These are phyloP conservation scores for Wickerhamiella bombiphila DNA, from an alignment of 805 yeast species.

Conservation along the genomic window DNA sequence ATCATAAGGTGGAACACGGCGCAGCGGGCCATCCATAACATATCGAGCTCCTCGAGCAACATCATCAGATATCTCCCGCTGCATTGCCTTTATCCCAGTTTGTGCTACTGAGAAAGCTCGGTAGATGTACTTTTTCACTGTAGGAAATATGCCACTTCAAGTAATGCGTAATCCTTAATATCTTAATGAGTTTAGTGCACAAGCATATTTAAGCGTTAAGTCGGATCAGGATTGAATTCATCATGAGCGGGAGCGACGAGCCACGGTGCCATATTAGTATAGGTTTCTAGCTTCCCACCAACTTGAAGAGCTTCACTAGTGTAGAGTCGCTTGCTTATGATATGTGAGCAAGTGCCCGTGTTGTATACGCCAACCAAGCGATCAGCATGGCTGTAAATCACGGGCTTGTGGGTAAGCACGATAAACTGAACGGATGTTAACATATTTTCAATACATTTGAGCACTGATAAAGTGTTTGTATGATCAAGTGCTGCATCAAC, in stretches of 20 bases:
- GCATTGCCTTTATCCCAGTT: constrained; percentile 14
- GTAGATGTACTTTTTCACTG: too few species aligned
- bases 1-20: constrained; percentile 72
- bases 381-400: constrained; percentile 75
- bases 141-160: too few species aligned
- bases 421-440: constrained; percentile 58
- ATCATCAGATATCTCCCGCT: constrained; percentile 17
- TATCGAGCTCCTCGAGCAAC: constrained; percentile 21
- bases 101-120: constrained; percentile 15
- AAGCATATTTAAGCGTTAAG: too few species aligned
- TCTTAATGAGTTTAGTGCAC: too few species aligned
- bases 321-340: background rate
- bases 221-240: too few species aligned
- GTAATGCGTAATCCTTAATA: too few species aligned
- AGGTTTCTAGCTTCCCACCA: too few species aligned
- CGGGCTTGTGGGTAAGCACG: constrained; percentile 79
- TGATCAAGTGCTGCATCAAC: constrained; percentile 97
- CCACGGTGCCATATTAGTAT: too few species aligned
- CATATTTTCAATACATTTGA: constrained; percentile 47
- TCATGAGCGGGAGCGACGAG: too few species aligned
- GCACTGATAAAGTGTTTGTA: constrained; percentile 83
- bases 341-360: background rate
- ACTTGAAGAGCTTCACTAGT: too few species aligned
- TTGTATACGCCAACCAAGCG: constrained; percentile 87
- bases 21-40: constrained; percentile 30